Conservation (phyloP, 1,284 basidiomycete genomes). For the Peniophora sp. region DNA sequence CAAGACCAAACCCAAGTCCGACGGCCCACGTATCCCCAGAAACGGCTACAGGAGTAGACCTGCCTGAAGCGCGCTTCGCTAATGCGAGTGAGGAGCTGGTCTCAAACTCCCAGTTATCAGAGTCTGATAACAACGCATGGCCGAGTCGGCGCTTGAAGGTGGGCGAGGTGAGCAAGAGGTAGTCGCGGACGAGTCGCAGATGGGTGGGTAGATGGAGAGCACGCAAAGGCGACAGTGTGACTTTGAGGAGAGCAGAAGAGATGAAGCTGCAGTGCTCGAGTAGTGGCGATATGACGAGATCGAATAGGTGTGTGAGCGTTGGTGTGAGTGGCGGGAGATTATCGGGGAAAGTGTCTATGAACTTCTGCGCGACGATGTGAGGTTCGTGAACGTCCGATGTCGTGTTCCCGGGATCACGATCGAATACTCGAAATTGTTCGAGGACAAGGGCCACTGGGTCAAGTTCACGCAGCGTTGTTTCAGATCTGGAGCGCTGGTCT, state of each 20-base stretch:
- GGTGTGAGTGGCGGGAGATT: slow-evolving; percentile 55
- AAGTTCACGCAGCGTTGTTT: neutral
- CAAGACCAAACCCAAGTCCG: slow-evolving; percentile 64
- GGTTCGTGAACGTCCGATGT: slow-evolving; percentile 19
- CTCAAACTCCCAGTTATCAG: slow-evolving; percentile 35
- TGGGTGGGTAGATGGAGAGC: slow-evolving; percentile 55
- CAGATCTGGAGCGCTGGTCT: slow-evolving; percentile 5
- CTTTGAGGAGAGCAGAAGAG: slow-evolving; percentile 50
- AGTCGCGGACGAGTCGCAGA: slow-evolving; percentile 58
- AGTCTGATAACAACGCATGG: slow-evolving; percentile 63
- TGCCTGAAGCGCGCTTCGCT: slow-evolving; percentile 18
- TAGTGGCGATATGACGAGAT: slow-evolving; percentile 51
- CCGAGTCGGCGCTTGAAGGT: slow-evolving; percentile 58
- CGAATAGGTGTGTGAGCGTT: slow-evolving; percentile 49
- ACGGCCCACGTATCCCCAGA: slow-evolving; percentile 46
- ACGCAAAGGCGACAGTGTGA: slow-evolving; percentile 48
- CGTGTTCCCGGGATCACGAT: slow-evolving; percentile 52
- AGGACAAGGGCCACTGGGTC: slow-evolving; percentile 24
- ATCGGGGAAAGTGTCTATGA: slow-evolving; percentile 50
- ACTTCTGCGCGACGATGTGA: slow-evolving; percentile 22
- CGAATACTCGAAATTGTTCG: slow-evolving; percentile 48
- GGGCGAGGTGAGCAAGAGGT: slow-evolving; percentile 57
- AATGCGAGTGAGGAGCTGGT: slow-evolving; percentile 12
- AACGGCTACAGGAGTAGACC: neutral
- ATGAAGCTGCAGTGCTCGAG: slow-evolving; percentile 46